These are phyloP conservation scores for Excoecaria agallocha DNA, from an alignment of 345 rosid genomes.

Conservation along the genomic window DNA sequence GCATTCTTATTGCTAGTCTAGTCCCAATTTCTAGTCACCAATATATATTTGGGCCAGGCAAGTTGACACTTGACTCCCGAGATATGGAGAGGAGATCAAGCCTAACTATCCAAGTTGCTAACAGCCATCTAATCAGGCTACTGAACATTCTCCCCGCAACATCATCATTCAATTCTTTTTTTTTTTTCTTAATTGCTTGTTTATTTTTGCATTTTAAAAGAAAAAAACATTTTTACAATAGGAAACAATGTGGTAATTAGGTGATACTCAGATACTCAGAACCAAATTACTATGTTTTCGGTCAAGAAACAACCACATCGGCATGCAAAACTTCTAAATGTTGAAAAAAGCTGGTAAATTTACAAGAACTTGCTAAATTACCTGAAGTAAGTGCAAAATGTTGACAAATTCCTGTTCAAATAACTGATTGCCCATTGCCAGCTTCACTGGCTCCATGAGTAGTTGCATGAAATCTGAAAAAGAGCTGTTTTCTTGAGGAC, in stretches of 20 bases:
- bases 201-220: neutral
- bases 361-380: conserved; percentile 22
- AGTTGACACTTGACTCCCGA: neutral
- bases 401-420: conserved; percentile 46
- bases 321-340: neutral
- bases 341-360: neutral
- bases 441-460: conserved; percentile 47
- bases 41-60: neutral
- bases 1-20: neutral
- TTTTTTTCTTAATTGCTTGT: neutral
- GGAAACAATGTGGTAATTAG: neutral
- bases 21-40: neutral
- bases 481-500: conserved; percentile 29
- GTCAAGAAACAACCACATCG: neutral
- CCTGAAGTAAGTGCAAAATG: conserved; percentile 83
- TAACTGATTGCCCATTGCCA: conserved; percentile 54
- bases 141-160: neutral
- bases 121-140: neutral
- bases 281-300: neutral
- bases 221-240: neutral
- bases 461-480: conserved; percentile 38
- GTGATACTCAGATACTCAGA: neutral
- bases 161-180: neutral
- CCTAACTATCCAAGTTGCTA: neutral
- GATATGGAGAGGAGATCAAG: neutral